phyloP scores from a whole-genome alignment of 208 protist genomes.

The Endotrypanum monterogeii region DNA sequence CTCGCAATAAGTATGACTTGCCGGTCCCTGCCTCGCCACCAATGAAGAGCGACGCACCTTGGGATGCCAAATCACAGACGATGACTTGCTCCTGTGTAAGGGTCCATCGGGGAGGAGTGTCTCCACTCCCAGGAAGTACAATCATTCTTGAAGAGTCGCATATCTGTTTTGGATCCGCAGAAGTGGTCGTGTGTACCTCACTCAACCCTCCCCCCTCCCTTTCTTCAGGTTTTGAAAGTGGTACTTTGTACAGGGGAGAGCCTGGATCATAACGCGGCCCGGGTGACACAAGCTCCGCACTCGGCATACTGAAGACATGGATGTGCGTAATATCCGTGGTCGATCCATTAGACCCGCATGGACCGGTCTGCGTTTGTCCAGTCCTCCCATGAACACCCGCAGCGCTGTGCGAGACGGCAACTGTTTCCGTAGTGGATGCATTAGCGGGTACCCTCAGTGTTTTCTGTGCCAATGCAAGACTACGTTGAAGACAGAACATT shows the following conservation, averaged over 20 bases:
- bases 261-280: too few relatives aligned
- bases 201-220: background rate
- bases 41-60: constrained; percentile 78
- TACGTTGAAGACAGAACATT: background rate
- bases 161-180: background rate
- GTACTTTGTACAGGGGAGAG: background rate
- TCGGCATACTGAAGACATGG: background rate
- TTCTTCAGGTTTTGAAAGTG: background rate
- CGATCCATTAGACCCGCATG: background rate
- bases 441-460: background rate
- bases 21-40: constrained; percentile 90
- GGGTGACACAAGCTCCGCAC: background rate
- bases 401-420: background rate
- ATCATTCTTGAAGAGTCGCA: background rate
- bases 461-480: background rate
- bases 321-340: background rate
- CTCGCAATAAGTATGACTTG: constrained; percentile 78
- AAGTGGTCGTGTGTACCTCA: background rate
- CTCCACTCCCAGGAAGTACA: background rate
- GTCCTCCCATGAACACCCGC: background rate
- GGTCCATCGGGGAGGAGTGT: background rate
- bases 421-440: background rate
- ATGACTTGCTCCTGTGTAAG: constrained; percentile 21
- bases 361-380: background rate
- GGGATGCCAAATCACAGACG: constrained; percentile 31